Evolutionary conservation across 2,329 filamentous ascomycete species (phyloP), one percentile per base, ranked within the genome.

Genomic region (Sarocladium brachiariae): DNA sequence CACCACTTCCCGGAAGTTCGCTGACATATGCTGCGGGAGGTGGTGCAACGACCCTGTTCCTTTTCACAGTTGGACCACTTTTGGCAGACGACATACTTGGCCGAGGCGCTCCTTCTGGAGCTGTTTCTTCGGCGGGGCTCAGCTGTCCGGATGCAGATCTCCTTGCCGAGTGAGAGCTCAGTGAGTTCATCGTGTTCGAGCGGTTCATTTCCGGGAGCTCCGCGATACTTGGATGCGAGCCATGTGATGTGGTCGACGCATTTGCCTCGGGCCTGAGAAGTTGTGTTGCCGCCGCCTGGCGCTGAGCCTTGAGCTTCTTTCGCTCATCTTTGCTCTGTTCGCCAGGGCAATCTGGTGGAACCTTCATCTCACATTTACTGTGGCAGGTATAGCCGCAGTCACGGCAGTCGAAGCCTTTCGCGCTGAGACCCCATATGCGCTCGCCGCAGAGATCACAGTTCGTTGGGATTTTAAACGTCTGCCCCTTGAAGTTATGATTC

Each of bases 301-400:
- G 81, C 64, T 91, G 86, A 37, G 79, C 78, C 69, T 97, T 97
- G 58, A 95, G 76, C 61, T 91, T 95, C 75, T 96, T 99, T 72
- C 85, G 91, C 60, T 96, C 91, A 55, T 97, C 93, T 68, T 97
- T 99, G 55, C 77, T 85, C 63, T 93, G 83, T 63, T 97, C 93
- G 47, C 93, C 93, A 0, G 93, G 93, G 63, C 93, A 99, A 63
- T 96, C 89, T 7, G 93, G 87, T 0, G 93, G 90, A 0, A 97
- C 93, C 69, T 97, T 99, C 86, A 99, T 93, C 72, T 99, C 89
- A 66, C 93, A 99, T 71, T 99, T 99, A 74, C 85, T 95, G 70
- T 99, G 93, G 63, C 93, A 99, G 2, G 91, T 96, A 70, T 96
- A 99, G 30, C 95, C 93, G 62, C 93, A 99, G 66, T 97, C 92